Evolutionary conservation across 495 filamentous ascomycete species (phyloP).

Genomic region (Neurospora hispaniola): DNA sequence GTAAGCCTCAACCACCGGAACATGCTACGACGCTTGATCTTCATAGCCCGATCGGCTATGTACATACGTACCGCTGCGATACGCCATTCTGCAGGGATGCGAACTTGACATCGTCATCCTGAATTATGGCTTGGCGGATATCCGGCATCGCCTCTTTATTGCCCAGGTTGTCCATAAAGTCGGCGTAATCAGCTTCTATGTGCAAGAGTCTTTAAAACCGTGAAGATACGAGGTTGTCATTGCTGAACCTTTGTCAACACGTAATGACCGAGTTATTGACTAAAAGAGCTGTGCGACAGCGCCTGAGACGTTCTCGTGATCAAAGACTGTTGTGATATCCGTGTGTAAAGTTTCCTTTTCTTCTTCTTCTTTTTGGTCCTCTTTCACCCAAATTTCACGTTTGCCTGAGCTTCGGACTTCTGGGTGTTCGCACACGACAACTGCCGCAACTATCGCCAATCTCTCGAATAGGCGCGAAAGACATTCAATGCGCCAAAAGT

Average conservation of each 20-base stretch:
- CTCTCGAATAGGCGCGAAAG: not conserved
- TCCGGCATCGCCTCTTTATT: not conserved
- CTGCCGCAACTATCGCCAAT: not conserved
- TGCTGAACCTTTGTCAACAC: not conserved
- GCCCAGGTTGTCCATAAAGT: not conserved
- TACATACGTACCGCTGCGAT: not conserved
- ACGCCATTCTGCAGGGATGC: not conserved
- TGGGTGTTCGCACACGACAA: not conserved
- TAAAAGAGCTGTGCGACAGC: not conserved
- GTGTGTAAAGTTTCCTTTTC: not conserved
- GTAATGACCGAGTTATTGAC: not conserved
- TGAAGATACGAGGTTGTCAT: not conserved
- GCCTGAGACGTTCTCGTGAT: not conserved
- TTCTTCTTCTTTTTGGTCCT: not conserved
- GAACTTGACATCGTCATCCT: not conserved
- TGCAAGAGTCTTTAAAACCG: not conserved
- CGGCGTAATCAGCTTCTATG: not conserved
- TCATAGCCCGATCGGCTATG: not conserved
- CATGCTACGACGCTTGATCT: not conserved
- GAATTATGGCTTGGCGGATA: not conserved
- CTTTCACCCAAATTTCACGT: not conserved
- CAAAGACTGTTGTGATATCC: not conserved
- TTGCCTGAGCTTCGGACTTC: not conserved
- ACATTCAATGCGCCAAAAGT: not conserved
- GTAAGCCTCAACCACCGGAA: not conserved